Conservation (phyloP, 2,329 filamentous ascomycete genomes). For the Talaromyces marneffei region DNA sequence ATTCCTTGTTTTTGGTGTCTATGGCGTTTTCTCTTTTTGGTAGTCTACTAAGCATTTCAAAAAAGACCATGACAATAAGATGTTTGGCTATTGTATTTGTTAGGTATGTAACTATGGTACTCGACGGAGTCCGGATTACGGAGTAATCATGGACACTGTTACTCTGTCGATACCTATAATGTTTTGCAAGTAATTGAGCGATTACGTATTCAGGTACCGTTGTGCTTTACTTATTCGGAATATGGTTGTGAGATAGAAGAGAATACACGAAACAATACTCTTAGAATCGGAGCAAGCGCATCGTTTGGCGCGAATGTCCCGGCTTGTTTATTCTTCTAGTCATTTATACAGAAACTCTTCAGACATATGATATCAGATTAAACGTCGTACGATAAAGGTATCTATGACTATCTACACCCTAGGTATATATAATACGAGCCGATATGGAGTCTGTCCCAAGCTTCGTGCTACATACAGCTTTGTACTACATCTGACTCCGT, state of each 20-base stretch:
- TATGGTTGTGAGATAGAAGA: background rate
- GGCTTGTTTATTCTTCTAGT: background rate
- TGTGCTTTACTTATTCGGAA: too few species aligned
- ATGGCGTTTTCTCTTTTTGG: background rate
- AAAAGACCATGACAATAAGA: background rate
- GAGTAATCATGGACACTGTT: background rate
- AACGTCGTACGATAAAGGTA: background rate
- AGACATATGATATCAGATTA: background rate
- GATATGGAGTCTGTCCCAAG: background rate
- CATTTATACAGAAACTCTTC: background rate
- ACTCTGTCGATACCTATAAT: background rate
- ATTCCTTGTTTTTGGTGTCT: background rate
- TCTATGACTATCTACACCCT: background rate
- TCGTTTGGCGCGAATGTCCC: background rate
- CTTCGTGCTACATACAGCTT: background rate
- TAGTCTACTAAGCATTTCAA: background rate
- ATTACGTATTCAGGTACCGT: background rate
- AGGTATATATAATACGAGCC: background rate
- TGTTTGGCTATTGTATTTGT: background rate
- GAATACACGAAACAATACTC: background rate
- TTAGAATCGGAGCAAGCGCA: background rate
- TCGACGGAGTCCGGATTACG: background rate
- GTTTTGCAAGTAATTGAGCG: background rate
- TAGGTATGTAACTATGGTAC: background rate
- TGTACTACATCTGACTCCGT: background rate